A percentile compares a stretch with the other conserved stretches of the same genome.
phyloP scores from a whole-genome alignment of 164 flowering plant species.

The Saururus chinensis region DNA sequence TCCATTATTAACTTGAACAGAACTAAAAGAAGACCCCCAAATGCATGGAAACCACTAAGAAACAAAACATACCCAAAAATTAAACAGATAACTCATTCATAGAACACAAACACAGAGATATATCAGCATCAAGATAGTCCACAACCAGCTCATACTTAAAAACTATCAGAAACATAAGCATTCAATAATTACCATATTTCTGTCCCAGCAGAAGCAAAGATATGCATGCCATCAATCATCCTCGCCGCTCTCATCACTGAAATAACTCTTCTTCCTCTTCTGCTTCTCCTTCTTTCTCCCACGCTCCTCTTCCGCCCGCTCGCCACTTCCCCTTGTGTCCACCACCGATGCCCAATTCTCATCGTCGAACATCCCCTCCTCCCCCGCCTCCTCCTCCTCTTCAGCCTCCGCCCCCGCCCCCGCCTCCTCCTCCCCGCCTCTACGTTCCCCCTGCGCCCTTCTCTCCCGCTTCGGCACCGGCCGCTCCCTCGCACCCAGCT shows the following conservation, averaged over 20 bases:
- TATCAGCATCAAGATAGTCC: no score
- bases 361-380: conserved; percentile 37
- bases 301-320: conserved; percentile 16
- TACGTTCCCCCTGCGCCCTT: conserved; percentile 14
- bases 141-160: no score
- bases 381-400: conserved; percentile 33
- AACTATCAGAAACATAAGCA: no score
- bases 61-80: no score
- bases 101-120: no score
- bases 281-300: conserved; percentile 31
- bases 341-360: conserved; percentile 88
- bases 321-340: conserved; percentile 58
- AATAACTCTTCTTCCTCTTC: conserved; percentile 54
- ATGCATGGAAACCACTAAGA: no score
- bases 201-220: no score
- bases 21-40: no score
- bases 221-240: conserved; percentile 29
- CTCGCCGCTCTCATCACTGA: conserved; percentile 88
- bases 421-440: conserved; percentile 10
- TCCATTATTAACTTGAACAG: no score
- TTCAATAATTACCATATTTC: no score
- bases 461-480: conserved; percentile 46
- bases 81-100: no score
- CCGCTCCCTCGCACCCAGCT: conserved; percentile 67
- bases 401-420: conserved; percentile 7